Evolutionary conservation across 176 grass and related monocot species (phyloP).

Genomic region (Lolium multiflorum): DNA sequence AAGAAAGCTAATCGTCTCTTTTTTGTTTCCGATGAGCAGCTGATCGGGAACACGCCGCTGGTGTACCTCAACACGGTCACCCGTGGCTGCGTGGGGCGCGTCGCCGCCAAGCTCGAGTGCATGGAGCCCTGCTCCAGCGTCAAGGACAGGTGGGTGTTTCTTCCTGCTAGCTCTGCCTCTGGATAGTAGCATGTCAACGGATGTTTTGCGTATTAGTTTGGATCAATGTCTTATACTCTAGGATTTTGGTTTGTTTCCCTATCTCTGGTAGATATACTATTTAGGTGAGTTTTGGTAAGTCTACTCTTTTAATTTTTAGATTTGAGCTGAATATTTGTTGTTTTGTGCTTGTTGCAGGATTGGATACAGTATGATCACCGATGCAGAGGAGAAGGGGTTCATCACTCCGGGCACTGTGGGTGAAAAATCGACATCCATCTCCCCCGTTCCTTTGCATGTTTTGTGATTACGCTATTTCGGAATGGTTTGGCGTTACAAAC

Average conservation of each 20-base stretch:
- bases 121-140: slow-evolving; percentile 99
- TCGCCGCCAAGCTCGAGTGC: slow-evolving; percentile 90
- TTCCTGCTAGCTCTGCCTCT: background rate
- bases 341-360: slow-evolving; percentile 57
- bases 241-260: background rate
- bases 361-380: slow-evolving; percentile 92
- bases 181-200: background rate
- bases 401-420: slow-evolving; percentile 72
- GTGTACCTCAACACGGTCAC: slow-evolving; percentile 91
- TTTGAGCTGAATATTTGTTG: background rate
- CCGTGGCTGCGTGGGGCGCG: slow-evolving; percentile 59
- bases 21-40: slow-evolving; percentile 36
- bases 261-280: background rate
- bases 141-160: slow-evolving; percentile 71
- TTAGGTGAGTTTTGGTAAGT: background rate
- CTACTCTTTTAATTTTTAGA: background rate
- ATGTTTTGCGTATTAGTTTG: background rate
- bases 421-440: background rate
- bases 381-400: slow-evolving; percentile 72
- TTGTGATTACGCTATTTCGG: no score
- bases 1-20: background rate
- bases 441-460: no score
- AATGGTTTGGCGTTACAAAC: no score
- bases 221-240: background rate
- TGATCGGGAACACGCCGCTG: slow-evolving; percentile 93